Percentiles rank a stretch among this genome's conserved stretches.
phyloP scores from a whole-genome alignment of 331 rosid species.

The Arachis monticola region DNA sequence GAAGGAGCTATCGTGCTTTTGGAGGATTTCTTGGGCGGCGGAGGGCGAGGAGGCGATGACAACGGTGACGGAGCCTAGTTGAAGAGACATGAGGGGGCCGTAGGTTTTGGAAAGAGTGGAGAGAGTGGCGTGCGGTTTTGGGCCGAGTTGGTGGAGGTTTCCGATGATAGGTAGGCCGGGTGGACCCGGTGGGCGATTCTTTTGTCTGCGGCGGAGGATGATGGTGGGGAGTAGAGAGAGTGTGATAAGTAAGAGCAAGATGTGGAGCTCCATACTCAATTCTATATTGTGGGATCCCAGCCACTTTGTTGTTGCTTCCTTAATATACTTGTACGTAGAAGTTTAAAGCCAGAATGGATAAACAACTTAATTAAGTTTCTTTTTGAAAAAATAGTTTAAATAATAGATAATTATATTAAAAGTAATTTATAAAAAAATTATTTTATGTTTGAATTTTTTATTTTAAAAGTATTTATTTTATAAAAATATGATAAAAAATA shows the following conservation, averaged over 20 bases:
- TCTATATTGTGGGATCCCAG: neutral
- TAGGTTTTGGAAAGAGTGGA: slow-evolving; percentile 44
- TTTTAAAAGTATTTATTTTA: too few relatives aligned
- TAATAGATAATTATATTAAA: too few relatives aligned
- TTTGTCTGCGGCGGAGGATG: neutral
- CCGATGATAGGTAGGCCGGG: slow-evolving; percentile 57
- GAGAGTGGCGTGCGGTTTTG: slow-evolving; percentile 51
- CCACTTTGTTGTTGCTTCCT: too few relatives aligned
- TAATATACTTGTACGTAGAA: too few relatives aligned
- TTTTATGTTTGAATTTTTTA: too few relatives aligned
- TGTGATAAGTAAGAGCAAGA: slow-evolving; percentile 35
- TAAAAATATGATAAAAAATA: too few relatives aligned
- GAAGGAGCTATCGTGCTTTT: slow-evolving; percentile 53
- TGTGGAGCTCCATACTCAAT: slow-evolving; percentile 39
- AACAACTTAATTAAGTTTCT: too few relatives aligned
- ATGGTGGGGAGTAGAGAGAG: slow-evolving; percentile 15
- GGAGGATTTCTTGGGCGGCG: slow-evolving; percentile 62
- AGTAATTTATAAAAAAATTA: too few relatives aligned
- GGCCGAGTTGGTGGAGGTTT: slow-evolving; percentile 62
- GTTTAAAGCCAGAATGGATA: too few relatives aligned
- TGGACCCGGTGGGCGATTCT: slow-evolving; percentile 62
- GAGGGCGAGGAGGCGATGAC: slow-evolving; percentile 52
- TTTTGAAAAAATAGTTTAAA: too few relatives aligned
- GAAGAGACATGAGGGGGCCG: slow-evolving; percentile 63
- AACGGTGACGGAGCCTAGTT: slow-evolving; percentile 51